Evolutionary conservation across 1,284 basidiomycete genomes (phyloP), one percentile per base, ranked within the genome.

Genomic region (Heterobasidion irregulare): DNA sequence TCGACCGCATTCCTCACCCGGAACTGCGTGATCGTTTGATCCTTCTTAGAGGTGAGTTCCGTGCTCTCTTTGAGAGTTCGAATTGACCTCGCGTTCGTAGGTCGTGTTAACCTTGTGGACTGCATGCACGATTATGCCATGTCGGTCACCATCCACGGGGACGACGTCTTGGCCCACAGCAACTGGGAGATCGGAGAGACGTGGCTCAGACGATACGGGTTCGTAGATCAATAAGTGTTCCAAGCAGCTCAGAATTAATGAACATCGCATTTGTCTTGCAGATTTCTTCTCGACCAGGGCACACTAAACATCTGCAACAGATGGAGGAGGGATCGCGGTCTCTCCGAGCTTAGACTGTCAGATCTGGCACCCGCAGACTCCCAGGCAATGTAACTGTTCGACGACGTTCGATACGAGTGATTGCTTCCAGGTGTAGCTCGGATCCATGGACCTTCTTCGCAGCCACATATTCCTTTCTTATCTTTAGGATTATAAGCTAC

Each of bases 1-100:
- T 95, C 64, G 93, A 95, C 68, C 83, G 84, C 45, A 84, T 95
- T 52, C 78, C 92, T 58, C 89, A 94, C 70, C 89, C 93, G 47
- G 87, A 91, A 58, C 74, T 96, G 56, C 80, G 93, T 48, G 93
- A 96, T 66, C 82, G 91, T 35, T 88, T 95, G 80, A 96, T 96
- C 63, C 72, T 94, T 13, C 70, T 92, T 32, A 79, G 91, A 72
- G 88, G 91, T 89, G 61, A 53, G 72, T 64, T 45, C n/a, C 50
- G 34, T 43, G 38, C 19, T 26, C 54, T 12, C 36, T 57, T 19
- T 38, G n/a, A 41, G 12, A 53, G 47, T 19, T 36, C 16, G 19
- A 49, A 26, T 34, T 56, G 19, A 58, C 34, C 19, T 19, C 4
- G 57, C 44, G 55, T 53, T 48, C 44, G 34, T 18, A 94, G 89